Conservation (phyloP, 164 flowering plant species). For the Sedum album region DNA sequence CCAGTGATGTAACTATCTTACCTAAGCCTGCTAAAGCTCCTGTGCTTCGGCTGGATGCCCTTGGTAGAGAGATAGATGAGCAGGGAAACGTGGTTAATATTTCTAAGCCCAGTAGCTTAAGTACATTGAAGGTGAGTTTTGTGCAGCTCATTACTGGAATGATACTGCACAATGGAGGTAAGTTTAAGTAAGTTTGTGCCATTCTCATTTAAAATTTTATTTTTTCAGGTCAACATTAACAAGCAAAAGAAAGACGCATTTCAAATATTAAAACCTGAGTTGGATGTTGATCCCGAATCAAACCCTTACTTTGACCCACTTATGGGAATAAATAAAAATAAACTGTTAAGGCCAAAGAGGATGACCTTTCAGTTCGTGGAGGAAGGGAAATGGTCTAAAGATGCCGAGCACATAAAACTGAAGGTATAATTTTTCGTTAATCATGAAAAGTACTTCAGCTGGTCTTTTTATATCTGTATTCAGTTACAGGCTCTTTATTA, state of each 20-base stretch:
- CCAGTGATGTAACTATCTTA: conserved; percentile 38
- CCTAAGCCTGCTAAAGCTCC: conserved; percentile 94
- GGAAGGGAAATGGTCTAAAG: conserved; percentile 96
- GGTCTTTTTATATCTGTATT: neutral
- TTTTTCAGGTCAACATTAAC: conserved; percentile 88
- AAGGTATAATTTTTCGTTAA: conserved; percentile 43
- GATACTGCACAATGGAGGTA: too few relatives aligned
- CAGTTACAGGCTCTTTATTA: neutral
- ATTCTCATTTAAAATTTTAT: conserved; percentile 11
- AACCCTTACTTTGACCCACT: conserved; percentile 80
- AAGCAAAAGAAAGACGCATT: conserved; percentile 97
- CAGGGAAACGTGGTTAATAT: conserved; percentile 84
- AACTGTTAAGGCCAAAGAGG: conserved; percentile 85
- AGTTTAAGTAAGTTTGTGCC: neutral
- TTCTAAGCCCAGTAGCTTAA: conserved; percentile 66
- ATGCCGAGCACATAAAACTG: conserved; percentile 72
- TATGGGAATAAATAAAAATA: conserved; percentile 82
- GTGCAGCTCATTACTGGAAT: neutral
- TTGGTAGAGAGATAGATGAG: conserved; percentile 95
- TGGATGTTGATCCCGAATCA: conserved; percentile 75
- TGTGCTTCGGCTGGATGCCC: conserved; percentile 91
- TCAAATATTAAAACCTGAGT: conserved; percentile 84
- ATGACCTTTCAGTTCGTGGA: conserved; percentile 91
- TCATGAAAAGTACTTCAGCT: neutral
- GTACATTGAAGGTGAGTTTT: conserved; percentile 77